Evolutionary conservation across 495 filamentous ascomycete genomes (phyloP).

Genomic region (Hypoxylon trugodes): DNA sequence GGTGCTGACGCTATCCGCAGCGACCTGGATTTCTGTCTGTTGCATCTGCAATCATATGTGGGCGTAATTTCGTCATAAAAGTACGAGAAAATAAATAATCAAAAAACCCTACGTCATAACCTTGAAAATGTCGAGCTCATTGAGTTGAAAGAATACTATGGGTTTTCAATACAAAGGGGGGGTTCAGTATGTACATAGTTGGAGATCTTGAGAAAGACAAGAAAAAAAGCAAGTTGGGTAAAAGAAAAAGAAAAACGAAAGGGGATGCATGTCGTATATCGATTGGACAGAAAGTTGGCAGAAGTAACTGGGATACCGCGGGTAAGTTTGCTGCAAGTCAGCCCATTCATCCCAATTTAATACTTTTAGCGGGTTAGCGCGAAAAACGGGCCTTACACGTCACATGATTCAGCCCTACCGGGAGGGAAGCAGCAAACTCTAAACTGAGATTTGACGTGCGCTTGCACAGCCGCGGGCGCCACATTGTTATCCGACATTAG

Average conservation of each 20-base stretch:
- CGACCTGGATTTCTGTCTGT: neutral
- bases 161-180: too few relatives aligned
- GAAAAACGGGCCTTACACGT: constrained; percentile 6
- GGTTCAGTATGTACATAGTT: neutral
- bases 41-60: neutral
- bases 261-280: constrained; percentile 6
- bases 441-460: constrained; percentile 20
- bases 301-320: constrained; percentile 1
- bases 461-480: constrained; percentile 26
- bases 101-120: too few relatives aligned
- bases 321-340: constrained; percentile 21
- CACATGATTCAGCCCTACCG: constrained; percentile 49
- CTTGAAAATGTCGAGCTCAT: too few relatives aligned
- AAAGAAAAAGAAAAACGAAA: neutral
- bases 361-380: constrained; percentile 16
- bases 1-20: neutral
- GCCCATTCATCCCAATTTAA: constrained; percentile 2
- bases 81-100: neutral
- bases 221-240: neutral
- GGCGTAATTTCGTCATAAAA: neutral
- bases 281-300: constrained; percentile 24
- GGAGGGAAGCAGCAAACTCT: constrained; percentile 21
- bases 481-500: too few relatives aligned
- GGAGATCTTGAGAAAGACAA: neutral
- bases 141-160: too few relatives aligned